A percentile compares a stretch with the other conserved stretches of the same genome.
Evolutionary conservation across 305 asterid species (phyloP).

Genomic region (Plantago coronopus): DNA sequence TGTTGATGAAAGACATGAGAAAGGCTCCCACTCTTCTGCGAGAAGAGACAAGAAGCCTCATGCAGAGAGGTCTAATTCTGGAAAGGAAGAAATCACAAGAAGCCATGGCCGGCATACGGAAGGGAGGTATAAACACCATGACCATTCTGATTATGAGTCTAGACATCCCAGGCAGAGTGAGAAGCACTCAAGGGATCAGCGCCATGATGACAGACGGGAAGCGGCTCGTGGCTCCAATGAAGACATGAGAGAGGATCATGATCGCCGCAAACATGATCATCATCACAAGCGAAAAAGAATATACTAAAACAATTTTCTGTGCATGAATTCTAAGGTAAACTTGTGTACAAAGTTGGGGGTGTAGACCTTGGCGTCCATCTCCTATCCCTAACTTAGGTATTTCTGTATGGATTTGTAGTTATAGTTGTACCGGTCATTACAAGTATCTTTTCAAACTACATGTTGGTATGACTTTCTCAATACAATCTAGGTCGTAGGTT

Average conservation of each 20-base stretch:
- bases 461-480: conserved; percentile 20
- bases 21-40: conserved; percentile 32
- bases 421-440: conserved; percentile 28
- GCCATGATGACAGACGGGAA: conserved; percentile 31
- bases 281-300: conserved; percentile 29
- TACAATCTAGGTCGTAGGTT: conserved; percentile 34
- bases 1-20: conserved; percentile 43
- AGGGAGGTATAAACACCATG: conserved; percentile 38
- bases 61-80: conserved; percentile 24
- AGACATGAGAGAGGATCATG: conserved; percentile 28
- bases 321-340: conserved; percentile 37
- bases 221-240: conserved; percentile 21
- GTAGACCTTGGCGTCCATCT: conserved; percentile 33
- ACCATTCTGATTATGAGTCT: conserved; percentile 8
- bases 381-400: conserved; percentile 39
- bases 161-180: conserved; percentile 15
- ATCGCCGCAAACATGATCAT: background rate
- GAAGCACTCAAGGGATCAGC: conserved; percentile 11
- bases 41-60: conserved; percentile 47
- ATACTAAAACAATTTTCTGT: conserved; percentile 30
- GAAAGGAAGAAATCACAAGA: conserved; percentile 33
- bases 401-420: conserved; percentile 42
- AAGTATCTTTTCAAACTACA: conserved; percentile 24
- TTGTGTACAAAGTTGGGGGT: conserved; percentile 29
- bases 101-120: conserved; percentile 44